Percentiles rank a stretch among this genome's conserved stretches.
These are phyloP conservation scores for Staphylotrichum longicolle DNA, from an alignment of 495 filamentous ascomycete species.

Conservation along the genomic window DNA sequence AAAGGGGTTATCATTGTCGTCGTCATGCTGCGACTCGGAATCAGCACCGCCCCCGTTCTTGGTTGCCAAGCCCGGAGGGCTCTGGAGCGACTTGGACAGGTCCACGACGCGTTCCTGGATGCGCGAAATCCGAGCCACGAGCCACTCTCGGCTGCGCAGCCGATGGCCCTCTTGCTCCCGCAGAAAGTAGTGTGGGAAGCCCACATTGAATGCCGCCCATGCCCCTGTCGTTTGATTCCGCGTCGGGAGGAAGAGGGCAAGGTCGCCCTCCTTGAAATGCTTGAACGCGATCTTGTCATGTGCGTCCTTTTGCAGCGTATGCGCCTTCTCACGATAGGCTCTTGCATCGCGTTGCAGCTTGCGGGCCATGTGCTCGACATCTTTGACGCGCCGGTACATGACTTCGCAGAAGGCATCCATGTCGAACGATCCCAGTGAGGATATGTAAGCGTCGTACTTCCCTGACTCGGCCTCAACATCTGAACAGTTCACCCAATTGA, in stretches of 20 bases:
- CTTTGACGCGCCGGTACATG: slow-evolving; percentile 80
- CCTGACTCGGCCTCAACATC: slow-evolving; percentile 63
- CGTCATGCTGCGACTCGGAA: slow-evolving; percentile 46
- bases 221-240: slow-evolving; percentile 89
- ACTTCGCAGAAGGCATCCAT: slow-evolving; percentile 77
- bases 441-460: slow-evolving; percentile 69
- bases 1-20: slow-evolving; percentile 90
- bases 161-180: slow-evolving; percentile 89
- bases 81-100: slow-evolving; percentile 65
- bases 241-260: slow-evolving; percentile 93
- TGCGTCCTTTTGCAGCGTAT: slow-evolving; percentile 78
- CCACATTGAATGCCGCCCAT: slow-evolving; percentile 98
- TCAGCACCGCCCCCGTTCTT: slow-evolving; percentile 29
- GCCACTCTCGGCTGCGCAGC: slow-evolving; percentile 80
- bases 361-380: slow-evolving; percentile 82
- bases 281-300: slow-evolving; percentile 97
- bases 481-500: slow-evolving; percentile 76
- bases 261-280: slow-evolving; percentile 93
- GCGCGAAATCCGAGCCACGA: slow-evolving; percentile 88
- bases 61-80: slow-evolving; percentile 13
- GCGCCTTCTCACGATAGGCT: slow-evolving; percentile 82
- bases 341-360: slow-evolving; percentile 88
- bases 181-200: slow-evolving; percentile 94
- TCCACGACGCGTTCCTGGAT: slow-evolving; percentile 94
- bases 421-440: slow-evolving; percentile 70